Conservation (phyloP, 2,329 filamentous ascomycete genomes). For the Exophiala dermatitidis region DNA sequence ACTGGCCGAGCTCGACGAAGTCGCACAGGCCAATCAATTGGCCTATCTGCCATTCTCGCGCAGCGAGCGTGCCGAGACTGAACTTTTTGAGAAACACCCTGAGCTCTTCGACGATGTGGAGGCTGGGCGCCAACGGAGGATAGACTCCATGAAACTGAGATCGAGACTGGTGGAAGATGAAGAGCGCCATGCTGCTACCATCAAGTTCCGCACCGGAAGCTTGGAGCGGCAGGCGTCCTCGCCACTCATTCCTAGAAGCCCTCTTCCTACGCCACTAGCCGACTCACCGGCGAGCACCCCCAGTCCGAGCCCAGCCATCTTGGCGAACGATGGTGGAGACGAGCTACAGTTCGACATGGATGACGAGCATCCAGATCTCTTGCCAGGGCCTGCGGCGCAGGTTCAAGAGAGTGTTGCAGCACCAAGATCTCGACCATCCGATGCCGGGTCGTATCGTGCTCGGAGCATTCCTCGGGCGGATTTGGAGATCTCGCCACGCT, state of each 20-base stretch:
- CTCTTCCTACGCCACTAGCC: constrained; percentile 1
- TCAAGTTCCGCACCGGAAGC: constrained; percentile 54
- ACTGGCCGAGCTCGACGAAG: constrained; percentile 68
- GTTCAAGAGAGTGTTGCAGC: not conserved
- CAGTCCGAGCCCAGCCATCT: constrained; percentile 47
- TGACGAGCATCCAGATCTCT: constrained; percentile 49
- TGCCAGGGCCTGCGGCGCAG: not conserved
- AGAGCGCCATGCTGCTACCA: constrained; percentile 53
- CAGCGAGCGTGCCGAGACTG: constrained; percentile 62
- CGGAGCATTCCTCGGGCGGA: not conserved
- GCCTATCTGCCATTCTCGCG: constrained; percentile 68
- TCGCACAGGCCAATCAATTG: constrained; percentile 76
- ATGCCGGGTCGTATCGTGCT: not conserved
- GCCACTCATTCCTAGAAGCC: constrained; percentile 4
- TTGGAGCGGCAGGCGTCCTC: constrained; percentile 50
- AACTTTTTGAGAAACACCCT: constrained; percentile 40
- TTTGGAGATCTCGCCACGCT: not conserved
- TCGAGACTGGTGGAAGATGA: constrained; percentile 59
- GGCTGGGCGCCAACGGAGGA: constrained; percentile 51
- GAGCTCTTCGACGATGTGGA: constrained; percentile 37
- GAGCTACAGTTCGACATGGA: constrained; percentile 96
- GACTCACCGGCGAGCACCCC: constrained; percentile 17
- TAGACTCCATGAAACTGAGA: constrained; percentile 70
- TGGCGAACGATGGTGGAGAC: constrained; percentile 55
- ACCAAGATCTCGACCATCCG: not conserved